Conservation (phyloP, 1,139 yeast genomes). For the Sugiyamaella paludigena region DNA sequence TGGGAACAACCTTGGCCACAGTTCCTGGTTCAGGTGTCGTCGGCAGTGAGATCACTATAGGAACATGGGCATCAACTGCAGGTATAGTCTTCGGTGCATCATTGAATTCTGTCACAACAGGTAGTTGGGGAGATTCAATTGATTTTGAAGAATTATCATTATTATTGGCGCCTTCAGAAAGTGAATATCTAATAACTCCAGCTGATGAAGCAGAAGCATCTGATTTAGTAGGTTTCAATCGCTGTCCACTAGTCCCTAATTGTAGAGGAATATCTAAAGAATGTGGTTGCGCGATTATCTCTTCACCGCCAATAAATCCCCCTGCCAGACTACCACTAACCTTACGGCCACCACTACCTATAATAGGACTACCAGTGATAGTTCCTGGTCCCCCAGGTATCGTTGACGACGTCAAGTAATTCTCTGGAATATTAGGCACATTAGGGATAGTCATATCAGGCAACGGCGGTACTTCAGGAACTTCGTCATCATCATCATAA, state of each 20-base stretch:
- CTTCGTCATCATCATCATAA: conserved; percentile 28
- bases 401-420: background rate
- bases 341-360: background rate
- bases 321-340: too few relatives aligned
- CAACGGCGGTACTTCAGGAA: conserved; percentile 26
- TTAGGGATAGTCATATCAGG: conserved; percentile 25
- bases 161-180: conserved; percentile 3
- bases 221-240: conserved; percentile 17
- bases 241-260: conserved; percentile 21
- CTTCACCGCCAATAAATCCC: too few relatives aligned
- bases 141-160: conserved; percentile 15
- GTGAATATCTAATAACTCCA: conserved; percentile 24
- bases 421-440: conserved; percentile 19
- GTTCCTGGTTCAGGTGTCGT: conserved; percentile 2
- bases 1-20: background rate
- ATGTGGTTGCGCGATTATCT: too few relatives aligned
- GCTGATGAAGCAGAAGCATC: conserved; percentile 18
- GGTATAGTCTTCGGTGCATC: background rate
- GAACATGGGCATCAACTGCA: background rate
- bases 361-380: background rate
- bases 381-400: background rate
- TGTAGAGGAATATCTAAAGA: conserved; percentile 18
- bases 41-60: too few relatives aligned
- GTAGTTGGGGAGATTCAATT: background rate
- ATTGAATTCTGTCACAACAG: background rate